A percentile compares a stretch with the other conserved stretches of the same genome.
These are phyloP conservation scores for Pulveroboletus sp. DNA, from an alignment of 768 basidiomycete species.

Conservation along the genomic window DNA sequence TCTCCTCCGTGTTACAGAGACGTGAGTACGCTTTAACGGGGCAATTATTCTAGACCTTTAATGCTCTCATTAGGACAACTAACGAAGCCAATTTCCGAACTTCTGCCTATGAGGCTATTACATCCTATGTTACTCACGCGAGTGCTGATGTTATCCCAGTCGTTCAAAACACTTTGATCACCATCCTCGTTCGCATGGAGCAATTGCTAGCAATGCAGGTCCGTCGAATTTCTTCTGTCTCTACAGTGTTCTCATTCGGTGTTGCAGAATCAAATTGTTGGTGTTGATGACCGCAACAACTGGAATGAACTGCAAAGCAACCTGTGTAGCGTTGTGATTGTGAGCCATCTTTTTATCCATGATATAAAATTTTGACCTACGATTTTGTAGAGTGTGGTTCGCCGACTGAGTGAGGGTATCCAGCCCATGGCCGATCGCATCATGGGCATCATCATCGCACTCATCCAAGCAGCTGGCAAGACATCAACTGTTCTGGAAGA, in stretches of 20 bases:
- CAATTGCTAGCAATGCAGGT: slow-evolving; percentile 83
- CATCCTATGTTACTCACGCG: slow-evolving; percentile 79
- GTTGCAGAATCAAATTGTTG: slow-evolving; percentile 84
- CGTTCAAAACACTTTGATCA: slow-evolving; percentile 78
- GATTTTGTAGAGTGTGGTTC: slow-evolving; percentile 70
- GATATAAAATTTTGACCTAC: slow-evolving; percentile 1
- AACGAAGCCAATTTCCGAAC: slow-evolving; percentile 95
- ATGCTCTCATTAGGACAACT: slow-evolving; percentile 45
- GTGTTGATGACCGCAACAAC: slow-evolving; percentile 94
- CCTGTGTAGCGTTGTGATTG: slow-evolving; percentile 86
- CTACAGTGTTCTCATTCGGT: background rate
- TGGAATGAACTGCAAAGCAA: slow-evolving; percentile 99
- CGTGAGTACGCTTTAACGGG: slow-evolving; percentile 42
- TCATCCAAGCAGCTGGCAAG: slow-evolving; percentile 86
- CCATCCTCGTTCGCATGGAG: slow-evolving; percentile 89
- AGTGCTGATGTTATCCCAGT: slow-evolving; percentile 75
- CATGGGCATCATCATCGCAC: slow-evolving; percentile 86
- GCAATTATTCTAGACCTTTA: slow-evolving; percentile 10
- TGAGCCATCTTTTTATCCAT: slow-evolving; percentile 36
- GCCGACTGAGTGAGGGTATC: slow-evolving; percentile 79
- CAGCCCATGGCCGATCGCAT: slow-evolving; percentile 89
- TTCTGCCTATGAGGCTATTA: slow-evolving; percentile 94
- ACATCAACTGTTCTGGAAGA: slow-evolving; percentile 95
- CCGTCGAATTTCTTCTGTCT: slow-evolving; percentile 18
- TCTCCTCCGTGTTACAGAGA: slow-evolving; percentile 83